Percentiles rank a stretch among this genome's conserved stretches.
phyloP scores from a whole-genome alignment of 2,329 filamentous ascomycete genomes.

The Ophiocordyceps robertsii region DNA sequence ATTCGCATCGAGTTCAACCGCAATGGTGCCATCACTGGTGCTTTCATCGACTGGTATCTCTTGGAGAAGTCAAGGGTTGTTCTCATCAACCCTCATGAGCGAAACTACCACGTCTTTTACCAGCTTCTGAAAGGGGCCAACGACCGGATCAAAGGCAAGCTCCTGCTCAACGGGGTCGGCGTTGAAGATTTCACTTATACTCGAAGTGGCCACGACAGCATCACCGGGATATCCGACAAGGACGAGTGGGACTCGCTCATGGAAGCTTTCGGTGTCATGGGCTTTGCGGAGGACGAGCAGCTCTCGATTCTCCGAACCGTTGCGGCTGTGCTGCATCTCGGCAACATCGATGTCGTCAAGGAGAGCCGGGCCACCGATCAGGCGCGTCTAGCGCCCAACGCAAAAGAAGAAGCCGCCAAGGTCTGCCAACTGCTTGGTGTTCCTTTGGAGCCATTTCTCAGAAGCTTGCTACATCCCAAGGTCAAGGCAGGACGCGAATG shows the following conservation, averaged over 20 bases:
- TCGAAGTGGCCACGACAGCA: slow-evolving; percentile 78
- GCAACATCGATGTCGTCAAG: slow-evolving; percentile 80
- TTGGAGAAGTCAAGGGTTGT: slow-evolving; percentile 97
- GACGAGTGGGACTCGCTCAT: slow-evolving; percentile 85
- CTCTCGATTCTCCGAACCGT: slow-evolving; percentile 71
- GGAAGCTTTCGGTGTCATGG: slow-evolving; percentile 91
- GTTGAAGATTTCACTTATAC: slow-evolving; percentile 89
- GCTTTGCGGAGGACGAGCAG: slow-evolving; percentile 78
- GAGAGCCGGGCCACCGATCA: slow-evolving; percentile 88
- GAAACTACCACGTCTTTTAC: slow-evolving; percentile 97
- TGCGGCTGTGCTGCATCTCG: slow-evolving; percentile 82
- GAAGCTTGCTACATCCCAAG: slow-evolving; percentile 77
- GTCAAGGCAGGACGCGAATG: slow-evolving; percentile 95
- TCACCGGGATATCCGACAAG: slow-evolving; percentile 75
- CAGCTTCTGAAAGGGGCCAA: slow-evolving; percentile 83
- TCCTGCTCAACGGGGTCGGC: slow-evolving; percentile 61
- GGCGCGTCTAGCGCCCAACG: slow-evolving; percentile 65
- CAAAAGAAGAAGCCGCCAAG: slow-evolving; percentile 59
- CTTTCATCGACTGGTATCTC: slow-evolving; percentile 97
- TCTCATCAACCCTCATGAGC: slow-evolving; percentile 70
- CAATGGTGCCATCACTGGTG: slow-evolving; percentile 80
- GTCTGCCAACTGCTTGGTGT: slow-evolving; percentile 81
- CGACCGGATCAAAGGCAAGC: slow-evolving; percentile 55
- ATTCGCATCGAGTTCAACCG: slow-evolving; percentile 92
- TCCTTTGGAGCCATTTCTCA: slow-evolving; percentile 69